phyloP scores from a whole-genome alignment of 2,329 filamentous ascomycete genomes.

The Aureobasidium namibiae region DNA sequence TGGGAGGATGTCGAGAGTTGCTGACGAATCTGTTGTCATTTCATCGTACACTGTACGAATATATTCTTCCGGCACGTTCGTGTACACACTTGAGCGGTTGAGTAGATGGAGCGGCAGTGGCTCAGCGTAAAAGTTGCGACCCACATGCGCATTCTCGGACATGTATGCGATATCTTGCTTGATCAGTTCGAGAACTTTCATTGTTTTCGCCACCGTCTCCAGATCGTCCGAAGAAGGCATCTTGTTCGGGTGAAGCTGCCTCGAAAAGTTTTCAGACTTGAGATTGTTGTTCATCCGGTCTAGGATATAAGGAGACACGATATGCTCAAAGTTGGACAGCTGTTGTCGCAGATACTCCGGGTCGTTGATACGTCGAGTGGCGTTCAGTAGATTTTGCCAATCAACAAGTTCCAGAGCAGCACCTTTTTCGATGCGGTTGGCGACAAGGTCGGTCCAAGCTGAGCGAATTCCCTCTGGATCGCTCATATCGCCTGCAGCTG shows the following conservation, averaged over 20 bases:
- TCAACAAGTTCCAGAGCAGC: constrained; percentile 15
- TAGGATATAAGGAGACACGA: neutral
- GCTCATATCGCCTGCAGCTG: constrained; percentile 25
- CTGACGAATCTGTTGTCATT: constrained; percentile 28
- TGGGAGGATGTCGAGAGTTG: neutral
- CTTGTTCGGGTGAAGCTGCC: neutral
- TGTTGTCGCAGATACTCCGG: constrained; percentile 19
- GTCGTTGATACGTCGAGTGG: constrained; percentile 16
- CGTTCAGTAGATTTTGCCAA: constrained; percentile 22
- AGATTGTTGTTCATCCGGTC: neutral
- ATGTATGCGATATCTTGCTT: neutral
- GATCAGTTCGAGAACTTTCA: neutral
- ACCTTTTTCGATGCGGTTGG: constrained; percentile 16
- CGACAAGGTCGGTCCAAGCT: constrained; percentile 25
- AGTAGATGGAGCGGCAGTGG: constrained; percentile 30
- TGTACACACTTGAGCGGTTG: constrained; percentile 14
- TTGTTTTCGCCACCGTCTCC: neutral
- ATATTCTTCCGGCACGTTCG: constrained; percentile 18
- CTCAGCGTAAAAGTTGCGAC: constrained; percentile 28
- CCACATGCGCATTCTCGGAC: constrained; percentile 14
- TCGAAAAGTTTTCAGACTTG: neutral
- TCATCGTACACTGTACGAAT: constrained; percentile 36
- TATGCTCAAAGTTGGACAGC: constrained; percentile 8
- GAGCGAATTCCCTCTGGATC: constrained; percentile 22
- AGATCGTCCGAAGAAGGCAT: neutral